Evolutionary conservation across 345 rosid species (phyloP).

Genomic region (Turnera subulata): DNA sequence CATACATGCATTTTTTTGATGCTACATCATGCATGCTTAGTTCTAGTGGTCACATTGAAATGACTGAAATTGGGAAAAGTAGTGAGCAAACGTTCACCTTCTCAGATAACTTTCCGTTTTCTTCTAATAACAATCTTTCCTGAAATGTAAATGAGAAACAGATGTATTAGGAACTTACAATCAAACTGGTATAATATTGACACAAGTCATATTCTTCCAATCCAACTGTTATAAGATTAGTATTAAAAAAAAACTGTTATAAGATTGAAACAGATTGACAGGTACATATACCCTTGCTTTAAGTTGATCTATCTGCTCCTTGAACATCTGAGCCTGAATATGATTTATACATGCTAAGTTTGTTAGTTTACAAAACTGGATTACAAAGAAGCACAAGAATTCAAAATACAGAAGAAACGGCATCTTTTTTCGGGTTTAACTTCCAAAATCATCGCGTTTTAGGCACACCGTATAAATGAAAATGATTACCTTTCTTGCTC

Average conservation of each 20-base stretch:
- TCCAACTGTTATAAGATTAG: no score
- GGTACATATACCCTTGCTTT: constrained; percentile 36
- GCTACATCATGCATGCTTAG: no score
- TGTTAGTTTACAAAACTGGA: neutral
- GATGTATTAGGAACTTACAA: neutral
- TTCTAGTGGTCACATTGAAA: no score
- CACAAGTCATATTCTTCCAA: no score
- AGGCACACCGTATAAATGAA: neutral
- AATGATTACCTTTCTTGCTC: constrained; percentile 54
- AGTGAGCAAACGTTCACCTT: constrained; percentile 30
- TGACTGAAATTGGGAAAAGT: no score
- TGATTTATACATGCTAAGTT: neutral
- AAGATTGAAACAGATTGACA: neutral
- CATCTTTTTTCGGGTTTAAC: neutral
- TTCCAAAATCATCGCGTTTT: neutral
- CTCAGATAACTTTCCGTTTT: constrained; percentile 34
- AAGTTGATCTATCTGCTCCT: constrained; percentile 41
- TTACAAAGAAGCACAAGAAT: neutral
- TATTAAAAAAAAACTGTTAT: no score
- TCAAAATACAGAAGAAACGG: neutral
- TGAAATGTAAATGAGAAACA: constrained; percentile 16
- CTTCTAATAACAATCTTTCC: constrained; percentile 46
- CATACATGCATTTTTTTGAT: no score
- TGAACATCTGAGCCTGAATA: constrained; percentile 38
- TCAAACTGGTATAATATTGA: neutral